These are phyloP conservation scores for Boletus tomentosulus DNA, from an alignment of 768 basidiomycete species.

Conservation along the genomic window DNA sequence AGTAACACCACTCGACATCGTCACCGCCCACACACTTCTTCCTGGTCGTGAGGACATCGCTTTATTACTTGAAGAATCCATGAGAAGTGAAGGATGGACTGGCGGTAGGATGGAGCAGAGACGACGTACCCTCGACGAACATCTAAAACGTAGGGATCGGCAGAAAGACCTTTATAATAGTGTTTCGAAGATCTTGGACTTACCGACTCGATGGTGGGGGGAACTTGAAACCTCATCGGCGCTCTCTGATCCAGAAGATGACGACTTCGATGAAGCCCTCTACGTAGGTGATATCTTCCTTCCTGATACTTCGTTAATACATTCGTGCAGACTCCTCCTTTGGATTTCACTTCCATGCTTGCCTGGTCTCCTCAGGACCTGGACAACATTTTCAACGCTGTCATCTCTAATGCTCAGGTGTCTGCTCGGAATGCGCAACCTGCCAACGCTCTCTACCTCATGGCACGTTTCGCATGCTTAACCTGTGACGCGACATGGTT, in stretches of 20 bases:
- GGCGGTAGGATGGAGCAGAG: constrained; percentile 72
- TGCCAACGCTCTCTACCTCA: constrained; percentile 86
- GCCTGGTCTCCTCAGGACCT: constrained; percentile 83
- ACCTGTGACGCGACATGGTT: constrained; percentile 90
- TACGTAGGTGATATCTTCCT: constrained; percentile 35
- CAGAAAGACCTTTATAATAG: constrained; percentile 55
- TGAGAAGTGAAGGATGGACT: constrained; percentile 81
- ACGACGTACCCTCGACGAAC: constrained; percentile 56
- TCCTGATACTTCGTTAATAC: constrained; percentile 2
- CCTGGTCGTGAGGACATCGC: constrained; percentile 84
- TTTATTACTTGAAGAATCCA: constrained; percentile 82
- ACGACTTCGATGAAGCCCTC: constrained; percentile 46
- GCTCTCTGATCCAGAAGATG: constrained; percentile 46
- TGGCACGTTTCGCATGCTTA: constrained; percentile 88
- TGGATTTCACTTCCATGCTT: constrained; percentile 84
- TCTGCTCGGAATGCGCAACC: constrained; percentile 75
- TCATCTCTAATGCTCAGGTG: constrained; percentile 74
- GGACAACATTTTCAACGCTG: constrained; percentile 72
- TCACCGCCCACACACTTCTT: constrained; percentile 76
- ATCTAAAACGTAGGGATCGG: constrained; percentile 47
- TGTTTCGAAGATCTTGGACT: constrained; percentile 52
- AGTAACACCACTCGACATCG: constrained; percentile 84
- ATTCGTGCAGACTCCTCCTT: constrained; percentile 56
- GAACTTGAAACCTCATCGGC: constrained; percentile 44
- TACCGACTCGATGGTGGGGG: constrained; percentile 66